A percentile compares a stretch with the other conserved stretches of the same genome.
Evolutionary conservation across 352 stramenopile species (phyloP).

Genomic region (Globisporangium middletonii): DNA sequence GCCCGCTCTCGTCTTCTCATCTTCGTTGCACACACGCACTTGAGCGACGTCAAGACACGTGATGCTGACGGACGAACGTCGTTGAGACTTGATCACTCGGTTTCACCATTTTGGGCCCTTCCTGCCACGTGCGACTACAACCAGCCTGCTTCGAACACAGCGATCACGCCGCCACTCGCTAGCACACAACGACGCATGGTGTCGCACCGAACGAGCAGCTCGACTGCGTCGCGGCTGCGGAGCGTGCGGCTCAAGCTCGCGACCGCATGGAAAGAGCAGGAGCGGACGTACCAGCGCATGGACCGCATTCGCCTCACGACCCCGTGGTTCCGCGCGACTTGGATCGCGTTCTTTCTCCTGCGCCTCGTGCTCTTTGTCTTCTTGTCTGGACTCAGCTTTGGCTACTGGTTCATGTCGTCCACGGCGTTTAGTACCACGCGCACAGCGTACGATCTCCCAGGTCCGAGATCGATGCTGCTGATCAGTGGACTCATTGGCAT

Average conservation of each 20-base stretch:
- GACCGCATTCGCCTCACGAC: slow-evolving; percentile 1
- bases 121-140: too few species aligned
- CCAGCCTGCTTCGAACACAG: neutral
- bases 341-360: slow-evolving; percentile 4
- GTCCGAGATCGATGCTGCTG: neutral
- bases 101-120: too few species aligned
- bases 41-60: too few species aligned
- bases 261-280: slow-evolving; percentile 1
- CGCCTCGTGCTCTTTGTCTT: slow-evolving; percentile 6
- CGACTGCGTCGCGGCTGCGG: neutral
- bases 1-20: neutral
- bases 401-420: slow-evolving; percentile 13
- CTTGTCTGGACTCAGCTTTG: neutral
- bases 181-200: slow-evolving; percentile 1
- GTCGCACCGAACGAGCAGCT: neutral
- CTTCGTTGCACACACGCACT: neutral
- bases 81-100: too few species aligned
- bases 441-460: slow-evolving; percentile 8
- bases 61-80: too few species aligned
- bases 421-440: neutral
- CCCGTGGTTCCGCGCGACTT: slow-evolving; percentile 7
- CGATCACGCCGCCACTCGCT: too few species aligned
- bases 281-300: slow-evolving; percentile 2
- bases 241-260: neutral
- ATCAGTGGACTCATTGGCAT: slow-evolving; percentile 3